These are phyloP conservation scores for Musa acuminata DNA, from an alignment of 176 grass and related monocot genomes.

Conservation along the genomic window DNA sequence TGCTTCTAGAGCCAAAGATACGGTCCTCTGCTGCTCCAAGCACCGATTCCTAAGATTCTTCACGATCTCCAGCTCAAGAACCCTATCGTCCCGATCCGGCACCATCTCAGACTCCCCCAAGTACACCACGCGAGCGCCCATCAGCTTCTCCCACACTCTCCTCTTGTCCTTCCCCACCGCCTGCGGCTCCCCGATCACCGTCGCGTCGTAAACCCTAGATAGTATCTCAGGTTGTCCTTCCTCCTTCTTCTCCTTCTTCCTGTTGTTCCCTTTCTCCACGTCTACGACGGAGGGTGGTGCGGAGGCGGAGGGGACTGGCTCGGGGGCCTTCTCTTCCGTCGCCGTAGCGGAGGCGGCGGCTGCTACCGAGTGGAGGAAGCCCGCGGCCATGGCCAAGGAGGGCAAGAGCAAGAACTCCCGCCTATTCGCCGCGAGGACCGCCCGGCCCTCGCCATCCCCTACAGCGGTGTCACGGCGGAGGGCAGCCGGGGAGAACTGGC, in stretches of 20 bases:
- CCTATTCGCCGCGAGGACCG: not conserved
- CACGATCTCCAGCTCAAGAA: conserved; percentile 75
- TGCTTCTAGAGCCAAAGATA: conserved; percentile 64
- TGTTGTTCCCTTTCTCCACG: not conserved
- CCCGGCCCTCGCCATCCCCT: conserved; percentile 13
- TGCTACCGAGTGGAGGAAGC: conserved; percentile 37
- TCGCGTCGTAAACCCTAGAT: conserved; percentile 85
- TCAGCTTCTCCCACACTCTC: conserved; percentile 94
- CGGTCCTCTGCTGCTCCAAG: conserved; percentile 35
- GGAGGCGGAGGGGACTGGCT: conserved; percentile 8
- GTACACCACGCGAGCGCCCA: conserved; percentile 83
- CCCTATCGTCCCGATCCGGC: conserved; percentile 68
- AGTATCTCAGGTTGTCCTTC: conserved; percentile 36
- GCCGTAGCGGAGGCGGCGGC: conserved; percentile 23
- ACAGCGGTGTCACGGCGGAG: conserved; percentile 21
- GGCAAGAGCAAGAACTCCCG: conserved; percentile 67
- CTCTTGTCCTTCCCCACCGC: conserved; percentile 78
- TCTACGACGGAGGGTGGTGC: not conserved
- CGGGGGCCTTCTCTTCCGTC: conserved; percentile 15
- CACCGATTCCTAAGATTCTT: conserved; percentile 48
- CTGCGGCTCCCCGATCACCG: conserved; percentile 85
- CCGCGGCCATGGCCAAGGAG: conserved; percentile 41
- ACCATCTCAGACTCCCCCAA: conserved; percentile 89
- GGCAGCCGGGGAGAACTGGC: not conserved
- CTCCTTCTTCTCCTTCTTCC: conserved; percentile 12